Conservation (phyloP, 305 asterid species). For the Solanum hybrid region DNA sequence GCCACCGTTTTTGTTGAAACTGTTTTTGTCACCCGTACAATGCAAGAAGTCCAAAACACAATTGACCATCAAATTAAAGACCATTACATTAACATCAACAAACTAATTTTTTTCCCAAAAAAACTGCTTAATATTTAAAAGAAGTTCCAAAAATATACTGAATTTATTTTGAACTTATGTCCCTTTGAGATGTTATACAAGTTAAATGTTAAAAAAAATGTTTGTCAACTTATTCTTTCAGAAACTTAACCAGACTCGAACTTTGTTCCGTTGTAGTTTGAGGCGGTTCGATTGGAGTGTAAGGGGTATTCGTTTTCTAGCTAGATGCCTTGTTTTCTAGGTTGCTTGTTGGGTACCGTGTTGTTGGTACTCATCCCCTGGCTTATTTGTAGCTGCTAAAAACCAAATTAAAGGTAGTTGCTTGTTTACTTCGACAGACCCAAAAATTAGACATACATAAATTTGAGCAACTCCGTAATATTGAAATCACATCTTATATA, state of each 20-base stretch:
- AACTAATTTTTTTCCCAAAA: neutral
- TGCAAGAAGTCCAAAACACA: neutral
- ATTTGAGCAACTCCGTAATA: too few species aligned
- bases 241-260: neutral
- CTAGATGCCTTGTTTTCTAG: too few species aligned
- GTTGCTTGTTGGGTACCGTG: too few species aligned
- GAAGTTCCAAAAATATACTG: neutral
- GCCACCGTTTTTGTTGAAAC: neutral
- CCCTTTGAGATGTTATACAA: neutral
- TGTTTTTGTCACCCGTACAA: neutral
- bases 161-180: neutral
- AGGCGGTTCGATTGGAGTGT: too few species aligned
- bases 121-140: neutral
- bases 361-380: too few species aligned
- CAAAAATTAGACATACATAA: too few species aligned
- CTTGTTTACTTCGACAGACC: too few species aligned
- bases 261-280: too few species aligned
- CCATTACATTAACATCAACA: neutral
- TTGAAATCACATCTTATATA: too few species aligned
- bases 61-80: neutral
- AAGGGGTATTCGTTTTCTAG: too few species aligned
- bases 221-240: neutral
- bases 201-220: neutral
- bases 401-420: too few species aligned
- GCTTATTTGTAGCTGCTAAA: too few species aligned